phyloP scores from a whole-genome alignment of 2,329 filamentous ascomycete species.

The Pyrenophora seminiperda region DNA sequence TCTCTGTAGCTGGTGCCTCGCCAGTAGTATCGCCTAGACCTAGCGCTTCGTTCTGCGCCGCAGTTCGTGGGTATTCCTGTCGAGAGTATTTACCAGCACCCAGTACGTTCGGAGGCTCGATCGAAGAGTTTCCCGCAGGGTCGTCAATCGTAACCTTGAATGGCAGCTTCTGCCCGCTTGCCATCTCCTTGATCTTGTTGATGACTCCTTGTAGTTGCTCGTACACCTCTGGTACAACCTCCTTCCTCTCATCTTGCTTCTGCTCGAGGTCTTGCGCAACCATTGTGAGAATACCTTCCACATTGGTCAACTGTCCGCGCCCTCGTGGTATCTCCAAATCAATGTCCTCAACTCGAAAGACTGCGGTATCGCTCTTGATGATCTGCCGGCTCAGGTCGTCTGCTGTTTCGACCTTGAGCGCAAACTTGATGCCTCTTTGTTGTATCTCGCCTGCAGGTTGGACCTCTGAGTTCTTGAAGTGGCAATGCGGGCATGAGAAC shows the following conservation, averaged over 20 bases:
- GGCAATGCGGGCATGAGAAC: constrained; percentile 88
- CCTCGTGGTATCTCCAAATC: constrained; percentile 93
- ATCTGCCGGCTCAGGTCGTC: constrained; percentile 84
- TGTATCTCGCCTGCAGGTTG: constrained; percentile 92
- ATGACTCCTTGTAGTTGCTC: constrained; percentile 80
- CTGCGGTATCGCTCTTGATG: constrained; percentile 87
- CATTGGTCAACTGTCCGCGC: constrained; percentile 87
- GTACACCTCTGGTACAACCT: constrained; percentile 76
- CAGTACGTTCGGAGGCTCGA: constrained; percentile 77
- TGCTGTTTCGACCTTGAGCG: constrained; percentile 73
- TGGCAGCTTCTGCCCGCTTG: constrained; percentile 77
- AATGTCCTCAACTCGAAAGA: constrained; percentile 85
- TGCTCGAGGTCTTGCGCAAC: constrained; percentile 80
- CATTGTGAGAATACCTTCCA: constrained; percentile 82
- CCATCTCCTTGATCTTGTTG: constrained; percentile 73
- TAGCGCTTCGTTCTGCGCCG: constrained; percentile 84
- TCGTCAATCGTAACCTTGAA: constrained; percentile 91
- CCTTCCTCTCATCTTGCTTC: constrained; percentile 82
- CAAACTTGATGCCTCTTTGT: constrained; percentile 82
- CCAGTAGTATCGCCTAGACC: constrained; percentile 65
- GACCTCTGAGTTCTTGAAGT: constrained; percentile 89
- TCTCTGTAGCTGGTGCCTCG: constrained; percentile 62
- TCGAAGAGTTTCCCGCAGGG: constrained; percentile 93
- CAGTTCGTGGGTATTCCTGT: constrained; percentile 78
- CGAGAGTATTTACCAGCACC: constrained; percentile 90